Conservation (phyloP, 345 rosid species). For the Turnera subulata region DNA sequence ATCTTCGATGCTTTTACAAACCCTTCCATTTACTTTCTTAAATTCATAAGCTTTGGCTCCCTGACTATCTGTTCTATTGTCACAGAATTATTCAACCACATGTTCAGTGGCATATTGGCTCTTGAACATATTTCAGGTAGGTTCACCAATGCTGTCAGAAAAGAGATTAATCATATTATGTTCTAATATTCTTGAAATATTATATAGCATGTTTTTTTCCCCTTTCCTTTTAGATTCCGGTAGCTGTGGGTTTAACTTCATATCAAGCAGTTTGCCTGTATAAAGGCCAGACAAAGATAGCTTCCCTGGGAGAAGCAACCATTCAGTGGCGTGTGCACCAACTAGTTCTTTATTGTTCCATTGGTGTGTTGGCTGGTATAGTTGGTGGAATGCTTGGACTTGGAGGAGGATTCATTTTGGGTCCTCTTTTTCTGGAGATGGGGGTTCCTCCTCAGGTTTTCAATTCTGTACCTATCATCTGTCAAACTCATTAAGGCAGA, state of each 20-base stretch:
- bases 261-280: constrained; percentile 35
- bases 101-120: constrained; percentile 67
- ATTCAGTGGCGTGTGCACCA: constrained; percentile 16
- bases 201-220: not conserved
- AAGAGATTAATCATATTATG: too few species aligned
- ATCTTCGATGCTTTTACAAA: too few species aligned
- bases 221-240: constrained; percentile 20
- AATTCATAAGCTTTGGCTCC: constrained; percentile 8
- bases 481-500: too few species aligned
- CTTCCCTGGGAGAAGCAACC: constrained; percentile 36
- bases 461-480: too few species aligned
- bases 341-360: constrained; percentile 15
- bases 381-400: constrained; percentile 40
- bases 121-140: constrained; percentile 60
- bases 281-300: constrained; percentile 35
- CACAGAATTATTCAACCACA: constrained; percentile 47
- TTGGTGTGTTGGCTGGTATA: constrained; percentile 29
- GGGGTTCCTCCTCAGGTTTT: constrained; percentile 48
- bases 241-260: constrained; percentile 15
- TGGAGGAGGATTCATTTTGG: too few species aligned
- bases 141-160: too few species aligned
- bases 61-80: constrained; percentile 5
- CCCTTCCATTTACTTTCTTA: not conserved
- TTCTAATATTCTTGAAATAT: constrained; percentile 32
- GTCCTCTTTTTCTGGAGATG: constrained; percentile 43